Base-by-base conservation (phyloP, 345 rosid genomes). In the Euphorbia pulcherrima region DNA sequence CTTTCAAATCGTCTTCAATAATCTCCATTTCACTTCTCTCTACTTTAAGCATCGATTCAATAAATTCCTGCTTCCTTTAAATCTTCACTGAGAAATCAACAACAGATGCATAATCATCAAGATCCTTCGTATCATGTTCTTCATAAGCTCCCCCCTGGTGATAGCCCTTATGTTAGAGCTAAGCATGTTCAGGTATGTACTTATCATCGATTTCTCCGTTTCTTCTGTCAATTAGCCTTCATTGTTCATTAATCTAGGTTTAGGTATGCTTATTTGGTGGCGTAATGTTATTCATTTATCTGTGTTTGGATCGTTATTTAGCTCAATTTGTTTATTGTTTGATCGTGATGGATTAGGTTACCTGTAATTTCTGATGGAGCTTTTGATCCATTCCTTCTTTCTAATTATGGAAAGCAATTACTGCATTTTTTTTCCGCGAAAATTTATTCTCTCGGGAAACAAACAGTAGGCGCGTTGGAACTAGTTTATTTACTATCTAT, bases 61-160 rank as follows among this genome's bases (percentile, higher is more conserved):
- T n/a, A n/a, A n/a, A 9, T 9, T 5, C 44, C 44, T 9, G 44
- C 1, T 39, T 9, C 11, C 10, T 9, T 39, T 5, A n/a, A n/a
- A n/a, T n/a, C n/a, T 39, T 9, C 44, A 2, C 44, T 1, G 44
- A 39, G 44, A 39, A 14, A 12, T 26, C 7, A 5, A 30, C 16
- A 9, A 8, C 8, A 46, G 24, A 28, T 10, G 24, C 14, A 46
- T n/a, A n/a, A n/a, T 5, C 67, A 51, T 13, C 57, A 60, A 28
- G 62, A 63, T 26, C 14, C 35, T 28, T 60, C 77, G 14, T 88
- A 75, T 62, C 97, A 83, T 77, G 90, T 87, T 18, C 56, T 79
- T 62, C 91, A 84, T 67, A 92, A 90, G 75, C 88, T 93, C 69
- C 97, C 97, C 55, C 72, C 80, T 21, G 98, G 98, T 13, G 98